Percentiles rank a stretch among this genome's conserved stretches.
These are phyloP conservation scores for Rhodotorula sp. DNA, from an alignment of 1,284 basidiomycete species.

Conservation along the genomic window DNA sequence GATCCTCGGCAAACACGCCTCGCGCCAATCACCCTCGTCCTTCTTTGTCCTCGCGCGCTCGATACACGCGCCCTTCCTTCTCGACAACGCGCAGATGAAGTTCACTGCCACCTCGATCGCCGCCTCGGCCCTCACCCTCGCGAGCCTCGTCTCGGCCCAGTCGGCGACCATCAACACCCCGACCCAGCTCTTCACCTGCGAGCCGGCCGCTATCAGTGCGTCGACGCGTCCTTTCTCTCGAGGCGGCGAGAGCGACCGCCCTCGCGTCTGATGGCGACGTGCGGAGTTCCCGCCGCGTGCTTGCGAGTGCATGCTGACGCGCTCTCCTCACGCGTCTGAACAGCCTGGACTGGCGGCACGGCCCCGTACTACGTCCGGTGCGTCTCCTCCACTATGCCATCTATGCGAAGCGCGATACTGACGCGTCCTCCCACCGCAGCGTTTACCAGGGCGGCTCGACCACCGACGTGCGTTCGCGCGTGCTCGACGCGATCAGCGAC, in stretches of 20 bases:
- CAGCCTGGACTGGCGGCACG: conserved; percentile 29
- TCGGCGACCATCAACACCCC: conserved; percentile 30
- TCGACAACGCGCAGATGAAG: conserved; percentile 5
- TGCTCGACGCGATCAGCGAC: neutral
- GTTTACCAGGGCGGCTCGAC: conserved; percentile 20
- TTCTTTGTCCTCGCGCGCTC: neutral
- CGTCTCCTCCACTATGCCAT: neutral
- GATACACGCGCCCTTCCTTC: neutral
- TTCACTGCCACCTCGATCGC: conserved; percentile 13
- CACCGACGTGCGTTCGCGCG: conserved; percentile 3
- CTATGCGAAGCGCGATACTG: neutral
- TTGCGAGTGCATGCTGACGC: neutral
- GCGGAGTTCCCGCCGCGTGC: neutral
- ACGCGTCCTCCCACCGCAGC: neutral
- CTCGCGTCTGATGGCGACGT: too few species aligned
- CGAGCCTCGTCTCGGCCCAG: conserved; percentile 26
- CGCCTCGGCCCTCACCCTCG: conserved; percentile 25
- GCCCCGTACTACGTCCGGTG: conserved; percentile 21
- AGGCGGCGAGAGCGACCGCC: neutral
- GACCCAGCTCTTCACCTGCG: conserved; percentile 36
- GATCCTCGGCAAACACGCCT: neutral
- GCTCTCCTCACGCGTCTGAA: too few species aligned
- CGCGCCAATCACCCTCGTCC: neutral
- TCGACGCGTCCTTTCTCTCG: neutral
- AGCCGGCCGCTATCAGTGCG: conserved; percentile 19